These are phyloP conservation scores for Aspergillus transmontanensis DNA, from an alignment of 2,329 filamentous ascomycete genomes.

Conservation along the genomic window DNA sequence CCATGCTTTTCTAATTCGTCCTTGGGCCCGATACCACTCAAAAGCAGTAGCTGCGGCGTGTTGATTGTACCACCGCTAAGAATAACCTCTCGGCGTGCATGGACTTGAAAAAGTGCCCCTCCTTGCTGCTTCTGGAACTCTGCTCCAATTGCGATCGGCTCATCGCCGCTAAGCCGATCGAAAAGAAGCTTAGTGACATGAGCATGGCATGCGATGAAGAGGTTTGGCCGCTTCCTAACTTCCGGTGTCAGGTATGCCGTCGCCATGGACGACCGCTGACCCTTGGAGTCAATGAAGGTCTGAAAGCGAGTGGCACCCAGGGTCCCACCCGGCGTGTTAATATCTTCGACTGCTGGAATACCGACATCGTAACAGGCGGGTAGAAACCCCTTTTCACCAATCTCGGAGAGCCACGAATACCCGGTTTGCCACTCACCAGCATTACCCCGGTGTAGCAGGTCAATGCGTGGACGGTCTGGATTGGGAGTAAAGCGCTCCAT, in stretches of 20 bases:
- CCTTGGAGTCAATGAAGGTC: constrained; percentile 21
- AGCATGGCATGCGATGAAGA: constrained; percentile 21
- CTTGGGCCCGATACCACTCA: constrained; percentile 37
- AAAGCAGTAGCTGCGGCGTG: constrained; percentile 35
- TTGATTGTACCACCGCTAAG: constrained; percentile 32
- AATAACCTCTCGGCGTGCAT: constrained; percentile 30
- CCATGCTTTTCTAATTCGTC: constrained; percentile 32
- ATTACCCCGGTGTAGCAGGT: constrained; percentile 12
- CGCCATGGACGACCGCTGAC: constrained; percentile 20
- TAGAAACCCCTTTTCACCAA: constrained; percentile 19
- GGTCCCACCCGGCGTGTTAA: constrained; percentile 14
- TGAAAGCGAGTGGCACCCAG: constrained; percentile 21
- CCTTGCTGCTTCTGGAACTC: constrained; percentile 16
- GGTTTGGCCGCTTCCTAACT: constrained; percentile 17
- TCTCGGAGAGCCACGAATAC: constrained; percentile 20
- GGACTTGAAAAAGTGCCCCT: constrained; percentile 16
- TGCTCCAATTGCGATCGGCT: constrained; percentile 15
- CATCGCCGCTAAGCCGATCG: constrained; percentile 9
- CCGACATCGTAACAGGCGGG: constrained; percentile 16
- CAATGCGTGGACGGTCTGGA: constrained; percentile 15
- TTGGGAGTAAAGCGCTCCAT: constrained; percentile 23
- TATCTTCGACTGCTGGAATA: constrained; percentile 12
- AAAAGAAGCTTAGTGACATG: constrained; percentile 27
- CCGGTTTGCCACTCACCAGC: constrained; percentile 15
- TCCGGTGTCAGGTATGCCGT: constrained; percentile 19